phyloP scores from a whole-genome alignment of 2,329 filamentous ascomycete species.

The Penicillium oxalicum region DNA sequence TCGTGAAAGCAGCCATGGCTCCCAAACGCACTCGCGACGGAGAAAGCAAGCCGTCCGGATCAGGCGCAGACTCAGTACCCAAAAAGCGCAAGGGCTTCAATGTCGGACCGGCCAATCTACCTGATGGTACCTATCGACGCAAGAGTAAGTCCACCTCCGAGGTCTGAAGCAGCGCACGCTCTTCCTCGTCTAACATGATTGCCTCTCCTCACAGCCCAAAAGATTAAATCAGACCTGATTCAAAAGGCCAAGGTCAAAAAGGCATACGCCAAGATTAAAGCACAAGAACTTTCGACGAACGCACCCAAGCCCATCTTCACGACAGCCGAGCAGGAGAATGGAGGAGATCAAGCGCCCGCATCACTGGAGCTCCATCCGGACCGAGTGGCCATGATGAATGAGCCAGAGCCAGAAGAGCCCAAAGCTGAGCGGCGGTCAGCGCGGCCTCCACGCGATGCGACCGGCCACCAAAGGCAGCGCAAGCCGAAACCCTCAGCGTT shows the following conservation, averaged over 20 bases:
- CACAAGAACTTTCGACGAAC: conserved; percentile 44
- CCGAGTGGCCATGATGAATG: conserved; percentile 54
- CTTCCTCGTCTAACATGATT: background rate
- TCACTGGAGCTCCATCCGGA: conserved; percentile 56
- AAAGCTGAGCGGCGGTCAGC: conserved; percentile 18
- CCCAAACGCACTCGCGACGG: conserved; percentile 53
- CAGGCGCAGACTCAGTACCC: conserved; percentile 29
- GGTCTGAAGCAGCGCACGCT: too few relatives aligned
- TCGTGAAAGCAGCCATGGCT: conserved; percentile 44
- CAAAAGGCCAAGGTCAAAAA: conserved; percentile 92
- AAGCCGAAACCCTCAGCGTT: conserved; percentile 47
- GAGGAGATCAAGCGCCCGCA: conserved; percentile 25
- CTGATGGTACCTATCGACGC: conserved; percentile 79
- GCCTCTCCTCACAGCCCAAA: conserved; percentile 55
- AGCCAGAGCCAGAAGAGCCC: conserved; percentile 31
- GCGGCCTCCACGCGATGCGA: conserved; percentile 16
- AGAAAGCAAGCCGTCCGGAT: conserved; percentile 22
- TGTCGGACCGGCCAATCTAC: conserved; percentile 83
- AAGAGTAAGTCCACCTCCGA: conserved; percentile 51
- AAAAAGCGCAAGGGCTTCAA: conserved; percentile 68
- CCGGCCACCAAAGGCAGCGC: conserved; percentile 25
- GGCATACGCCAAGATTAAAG: conserved; percentile 81
- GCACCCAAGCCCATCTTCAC: conserved; percentile 31
- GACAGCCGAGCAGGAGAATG: conserved; percentile 26
- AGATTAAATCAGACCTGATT: conserved; percentile 84